Base-by-base conservation (phyloP, 78 protist species). In the Chrysochromulina tobinii region DNA sequence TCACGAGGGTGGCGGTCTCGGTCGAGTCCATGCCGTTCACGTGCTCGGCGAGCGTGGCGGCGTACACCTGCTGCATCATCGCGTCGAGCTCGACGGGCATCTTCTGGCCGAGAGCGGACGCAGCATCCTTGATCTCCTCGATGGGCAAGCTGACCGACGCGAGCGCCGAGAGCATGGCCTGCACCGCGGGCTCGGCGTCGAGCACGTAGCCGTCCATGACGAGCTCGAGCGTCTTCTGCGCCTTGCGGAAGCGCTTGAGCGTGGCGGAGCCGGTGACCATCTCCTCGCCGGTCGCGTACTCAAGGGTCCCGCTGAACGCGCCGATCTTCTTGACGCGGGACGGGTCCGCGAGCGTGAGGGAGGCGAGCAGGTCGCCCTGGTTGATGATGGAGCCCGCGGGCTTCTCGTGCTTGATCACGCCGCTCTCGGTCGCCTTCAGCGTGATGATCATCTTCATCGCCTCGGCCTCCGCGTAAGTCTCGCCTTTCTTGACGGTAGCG, bases 361-460 rank as follows among this genome's bases (percentile, higher is more conserved):
- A 50, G 3, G 97, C 99, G 61, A 98, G 81, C 87, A 98, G 85
- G n/a, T 96, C 96, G 57, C 99, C 99, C 0, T 97, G 90, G 18
- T 69, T 11, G 92, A 98, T 64, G 54, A 97, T 93, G 61, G 96
- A 17, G 64, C 99, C 99, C n/a, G 87, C 61, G 25, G 0, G 4
- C 77, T 50, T 53, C n/a, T 48, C 3, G 64, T 83, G 89, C 61
- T 8, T 1, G 57, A 98, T 81, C 38, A 5, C 25, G 59, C 99
- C 99, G 0, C 91, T 53, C 25, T 95, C 96, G 27, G 92, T 61
- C 3, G 94, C 95, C 21, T 61, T 25, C n/a, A 98, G 84, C 21
- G 96, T 95, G 96, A 97, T 90, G 94, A 92, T 83, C 99, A 98
- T 98, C 95, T 98, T 98, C 99, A 98, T 98, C 53, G 96, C 98